These are phyloP conservation scores for Ceratobasidium sp. DNA, from an alignment of 1,284 basidiomycete genomes.

Conservation along the genomic window DNA sequence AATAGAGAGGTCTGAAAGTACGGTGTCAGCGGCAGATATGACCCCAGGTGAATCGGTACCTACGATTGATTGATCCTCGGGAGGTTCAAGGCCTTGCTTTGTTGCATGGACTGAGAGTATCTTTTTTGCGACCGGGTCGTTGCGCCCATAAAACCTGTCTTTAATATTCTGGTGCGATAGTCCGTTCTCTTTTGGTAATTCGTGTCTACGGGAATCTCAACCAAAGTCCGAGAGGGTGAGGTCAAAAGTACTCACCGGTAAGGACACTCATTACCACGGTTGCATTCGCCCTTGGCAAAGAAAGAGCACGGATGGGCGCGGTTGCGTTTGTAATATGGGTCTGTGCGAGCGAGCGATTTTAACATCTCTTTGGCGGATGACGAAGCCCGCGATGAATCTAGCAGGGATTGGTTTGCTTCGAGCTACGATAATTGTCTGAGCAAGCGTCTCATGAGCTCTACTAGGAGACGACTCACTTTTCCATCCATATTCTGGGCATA, in stretches of 20 bases:
- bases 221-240: background rate
- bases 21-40: conserved; percentile 11
- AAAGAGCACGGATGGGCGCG: conserved; percentile 93
- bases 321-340: conserved; percentile 97
- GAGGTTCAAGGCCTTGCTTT: conserved; percentile 80
- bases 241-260: conserved; percentile 65
- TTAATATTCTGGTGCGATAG: conserved; percentile 89
- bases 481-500: conserved; percentile 96
- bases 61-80: conserved; percentile 85
- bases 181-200: conserved; percentile 81
- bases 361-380: conserved; percentile 93
- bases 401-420: conserved; percentile 67
- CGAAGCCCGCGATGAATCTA: conserved; percentile 70
- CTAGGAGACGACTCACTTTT: conserved; percentile 60
- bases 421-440: conserved; percentile 55
- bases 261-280: conserved; percentile 88
- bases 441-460: background rate
- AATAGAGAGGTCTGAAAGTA: conserved; percentile 81
- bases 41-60: conserved; percentile 50
- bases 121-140: conserved; percentile 89
- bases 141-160: conserved; percentile 87
- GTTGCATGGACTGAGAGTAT: conserved; percentile 78
- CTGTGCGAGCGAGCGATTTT: conserved; percentile 88
- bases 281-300: conserved; percentile 94
- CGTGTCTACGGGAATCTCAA: conserved; percentile 64